These are phyloP conservation scores for Fistulinella cinereoalba DNA, from an alignment of 1,284 basidiomycete genomes.

Conservation along the genomic window DNA sequence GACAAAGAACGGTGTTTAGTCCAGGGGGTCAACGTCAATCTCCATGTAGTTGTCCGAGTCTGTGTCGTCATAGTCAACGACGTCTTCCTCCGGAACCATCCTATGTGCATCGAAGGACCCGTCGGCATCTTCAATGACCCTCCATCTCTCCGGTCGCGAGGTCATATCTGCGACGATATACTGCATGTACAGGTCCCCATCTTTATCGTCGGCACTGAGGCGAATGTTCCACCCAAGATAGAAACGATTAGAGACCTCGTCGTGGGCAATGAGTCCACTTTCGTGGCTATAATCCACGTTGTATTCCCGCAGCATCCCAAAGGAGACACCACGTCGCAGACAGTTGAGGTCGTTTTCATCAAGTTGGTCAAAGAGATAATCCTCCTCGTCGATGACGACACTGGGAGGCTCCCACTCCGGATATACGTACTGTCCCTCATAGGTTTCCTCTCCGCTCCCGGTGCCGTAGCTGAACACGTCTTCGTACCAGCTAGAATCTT, in stretches of 20 bases:
- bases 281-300: conserved; percentile 53
- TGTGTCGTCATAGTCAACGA: conserved; percentile 46
- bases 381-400: conserved; percentile 36
- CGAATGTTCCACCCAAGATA: conserved; percentile 67
- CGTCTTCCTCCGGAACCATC: conserved; percentile 44
- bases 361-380: conserved; percentile 38
- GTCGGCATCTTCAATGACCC: conserved; percentile 34
- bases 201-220: conserved; percentile 45
- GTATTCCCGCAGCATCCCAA: conserved; percentile 55
- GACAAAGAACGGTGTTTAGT: conserved; percentile 7
- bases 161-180: conserved; percentile 49
- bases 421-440: conserved; percentile 38
- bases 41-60: conserved; percentile 53
- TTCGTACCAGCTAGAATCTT: conserved; percentile 33
- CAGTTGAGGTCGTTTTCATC: conserved; percentile 42
- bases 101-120: conserved; percentile 46
- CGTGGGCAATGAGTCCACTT: conserved; percentile 47
- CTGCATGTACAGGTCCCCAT: conserved; percentile 52
- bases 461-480: conserved; percentile 36
- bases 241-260: conserved; percentile 42
- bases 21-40: conserved; percentile 11
- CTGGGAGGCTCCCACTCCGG: conserved; percentile 59
- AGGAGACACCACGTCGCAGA: conserved; percentile 58
- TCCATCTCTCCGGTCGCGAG: conserved; percentile 51
- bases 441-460: conserved; percentile 37